A percentile compares a stretch with the other conserved stretches of the same genome.
Conservation (phyloP, 2,329 filamentous ascomycete species). For the Paraphaeosphaeria minitans region DNA sequence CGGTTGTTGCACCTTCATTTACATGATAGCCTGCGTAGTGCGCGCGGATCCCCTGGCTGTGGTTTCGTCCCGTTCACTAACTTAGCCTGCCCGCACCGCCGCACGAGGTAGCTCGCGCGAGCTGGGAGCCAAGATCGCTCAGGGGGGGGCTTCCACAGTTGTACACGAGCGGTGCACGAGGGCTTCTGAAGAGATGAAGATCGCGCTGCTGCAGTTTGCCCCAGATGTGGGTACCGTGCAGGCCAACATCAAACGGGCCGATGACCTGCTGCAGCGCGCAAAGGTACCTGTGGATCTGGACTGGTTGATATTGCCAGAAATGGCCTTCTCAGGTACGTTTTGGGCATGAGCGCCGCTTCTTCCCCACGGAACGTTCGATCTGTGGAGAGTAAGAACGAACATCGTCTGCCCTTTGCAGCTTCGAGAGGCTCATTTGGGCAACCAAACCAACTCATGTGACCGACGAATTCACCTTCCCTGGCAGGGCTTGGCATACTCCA, state of each 20-base stretch:
- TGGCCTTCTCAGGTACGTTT: slow-evolving; percentile 71
- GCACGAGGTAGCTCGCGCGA: not conserved
- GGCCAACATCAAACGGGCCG: slow-evolving; percentile 72
- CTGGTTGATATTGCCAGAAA: slow-evolving; percentile 74
- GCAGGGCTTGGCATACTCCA: not conserved
- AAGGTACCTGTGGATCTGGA: slow-evolving; percentile 57
- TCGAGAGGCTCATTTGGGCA: not conserved
- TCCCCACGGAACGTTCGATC: not conserved
- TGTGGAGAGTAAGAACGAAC: not conserved
- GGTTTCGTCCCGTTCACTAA: not conserved
- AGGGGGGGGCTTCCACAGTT: not conserved
- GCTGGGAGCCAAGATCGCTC: not conserved
- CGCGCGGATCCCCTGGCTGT: not conserved
- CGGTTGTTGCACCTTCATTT: not conserved
- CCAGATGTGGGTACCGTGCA: slow-evolving; percentile 72
- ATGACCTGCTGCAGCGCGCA: slow-evolving; percentile 64
- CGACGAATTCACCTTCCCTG: not conserved
- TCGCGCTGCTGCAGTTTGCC: slow-evolving; percentile 74
- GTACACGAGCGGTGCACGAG: not conserved
- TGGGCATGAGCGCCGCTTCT: not conserved
- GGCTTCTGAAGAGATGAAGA: slow-evolving; percentile 60
- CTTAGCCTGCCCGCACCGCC: not conserved
- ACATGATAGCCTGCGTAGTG: slow-evolving; percentile 1
- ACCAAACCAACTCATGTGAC: not conserved
- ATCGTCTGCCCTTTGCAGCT: not conserved